Evolutionary conservation across 2,329 filamentous ascomycete species (phyloP).

Genomic region (Nothopassalora personata): DNA sequence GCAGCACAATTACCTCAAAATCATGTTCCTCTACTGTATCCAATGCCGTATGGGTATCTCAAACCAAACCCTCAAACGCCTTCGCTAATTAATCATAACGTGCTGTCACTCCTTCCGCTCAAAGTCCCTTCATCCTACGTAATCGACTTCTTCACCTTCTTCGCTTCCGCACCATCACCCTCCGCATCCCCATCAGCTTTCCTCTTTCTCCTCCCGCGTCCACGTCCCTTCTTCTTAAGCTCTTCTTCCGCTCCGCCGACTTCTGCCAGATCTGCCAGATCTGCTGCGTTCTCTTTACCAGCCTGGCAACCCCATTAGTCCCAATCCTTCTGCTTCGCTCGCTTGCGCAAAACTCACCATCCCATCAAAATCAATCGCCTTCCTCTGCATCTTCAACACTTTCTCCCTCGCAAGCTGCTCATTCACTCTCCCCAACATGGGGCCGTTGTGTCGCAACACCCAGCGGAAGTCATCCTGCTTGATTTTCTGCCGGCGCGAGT

Average conservation of each 20-base stretch:
- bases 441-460: conserved; percentile 76
- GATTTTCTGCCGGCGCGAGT: conserved; percentile 88
- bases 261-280: conserved; percentile 52
- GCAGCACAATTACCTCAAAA: no score
- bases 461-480: conserved; percentile 98
- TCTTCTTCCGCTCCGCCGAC: conserved; percentile 48
- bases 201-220: conserved; percentile 27
- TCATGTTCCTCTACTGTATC: neutral
- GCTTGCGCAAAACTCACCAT: conserved; percentile 41
- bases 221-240: conserved; percentile 27
- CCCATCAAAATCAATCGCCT: conserved; percentile 65
- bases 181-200: conserved; percentile 27
- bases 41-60: conserved; percentile 11
- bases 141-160: conserved; percentile 2
- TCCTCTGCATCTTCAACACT: conserved; percentile 76
- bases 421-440: conserved; percentile 81
- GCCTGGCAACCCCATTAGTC: neutral
- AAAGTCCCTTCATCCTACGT: neutral
- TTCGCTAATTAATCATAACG: conserved; percentile 1
- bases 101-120: neutral
- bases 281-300: conserved; percentile 31
- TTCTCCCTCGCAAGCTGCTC: conserved; percentile 85
- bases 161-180: conserved; percentile 10
- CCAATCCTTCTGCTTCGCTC: no score
- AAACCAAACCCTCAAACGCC: conserved; percentile 8